Conservation (phyloP, 495 filamentous ascomycete genomes). For the Thermochaetoides thermophila region DNA sequence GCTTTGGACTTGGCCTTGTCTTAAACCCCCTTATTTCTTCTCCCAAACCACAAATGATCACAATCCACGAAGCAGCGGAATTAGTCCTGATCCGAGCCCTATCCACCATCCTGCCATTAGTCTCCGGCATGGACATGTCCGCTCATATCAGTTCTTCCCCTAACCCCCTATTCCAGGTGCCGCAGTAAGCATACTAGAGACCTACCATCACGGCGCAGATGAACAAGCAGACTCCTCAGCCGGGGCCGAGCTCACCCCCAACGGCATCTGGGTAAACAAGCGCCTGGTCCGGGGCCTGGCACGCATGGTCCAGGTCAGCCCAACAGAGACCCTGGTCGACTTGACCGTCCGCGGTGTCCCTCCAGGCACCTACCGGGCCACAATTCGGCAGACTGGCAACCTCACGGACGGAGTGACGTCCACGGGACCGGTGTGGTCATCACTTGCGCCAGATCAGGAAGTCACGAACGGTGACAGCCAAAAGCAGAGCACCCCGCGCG, state of each 20-base stretch:
- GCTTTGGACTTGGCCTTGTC: neutral
- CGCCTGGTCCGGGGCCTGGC: constrained; percentile 54
- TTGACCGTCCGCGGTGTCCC: constrained; percentile 75
- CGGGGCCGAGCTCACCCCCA: constrained; percentile 12
- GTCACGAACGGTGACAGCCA: constrained; percentile 9
- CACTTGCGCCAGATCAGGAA: neutral
- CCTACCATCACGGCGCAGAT: constrained; percentile 40
- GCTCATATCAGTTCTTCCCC: no score
- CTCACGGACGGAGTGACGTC: constrained; percentile 70
- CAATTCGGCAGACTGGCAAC: constrained; percentile 75
- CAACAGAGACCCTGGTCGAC: constrained; percentile 68
- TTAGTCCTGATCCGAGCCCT: neutral
- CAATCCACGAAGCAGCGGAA: no score
- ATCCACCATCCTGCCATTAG: no score
- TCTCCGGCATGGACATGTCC: no score
- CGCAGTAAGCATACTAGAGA: constrained; percentile 93
- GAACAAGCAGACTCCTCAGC: constrained; percentile 13
- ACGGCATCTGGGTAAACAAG: constrained; percentile 17
- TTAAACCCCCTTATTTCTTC: neutral
- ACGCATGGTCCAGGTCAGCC: constrained; percentile 66
- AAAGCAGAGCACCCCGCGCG: constrained; percentile 30
- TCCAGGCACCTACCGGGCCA: constrained; percentile 67
- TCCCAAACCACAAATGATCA: neutral
- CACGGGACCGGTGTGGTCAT: constrained; percentile 68
- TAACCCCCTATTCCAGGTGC: constrained; percentile 62